Base-by-base conservation (phyloP, 2,329 filamentous ascomycete species). In the Nannizzia gypsea region DNA sequence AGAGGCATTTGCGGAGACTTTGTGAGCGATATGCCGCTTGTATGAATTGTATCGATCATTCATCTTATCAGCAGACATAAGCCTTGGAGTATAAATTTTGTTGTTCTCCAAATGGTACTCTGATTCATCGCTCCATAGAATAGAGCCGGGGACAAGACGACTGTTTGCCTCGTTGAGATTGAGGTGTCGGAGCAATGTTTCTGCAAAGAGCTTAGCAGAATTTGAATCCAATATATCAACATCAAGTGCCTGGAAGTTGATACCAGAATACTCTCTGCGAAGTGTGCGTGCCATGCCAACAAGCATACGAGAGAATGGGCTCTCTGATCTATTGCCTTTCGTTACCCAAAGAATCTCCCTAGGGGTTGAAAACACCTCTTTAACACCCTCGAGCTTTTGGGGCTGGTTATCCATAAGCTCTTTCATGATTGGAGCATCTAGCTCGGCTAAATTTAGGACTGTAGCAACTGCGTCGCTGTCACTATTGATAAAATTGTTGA, bases 31-130 rank as follows among this genome's bases (percentile, higher is more conserved):
- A n/a, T 13, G 17, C 6, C 50, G 50, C 13, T 55, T 55, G 24
- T 28, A 17, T 22, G 55, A 57, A 57, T 57, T 57, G 15, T 57
- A 57, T 26, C 55, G 28, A 40, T 57, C 55, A 15, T 57, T 57
- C 17, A 36, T 17, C n/a, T 28, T 26, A 34, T 57, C 34, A 1
- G 20, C 22, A 24, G 55, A 36, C 13, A 57, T 34, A 20, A 57
- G 28, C 9, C 55, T 36, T 22, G 28, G 55, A 6, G 20, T 57
- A 40, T 40, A 40, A 8, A 38, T 42, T 11, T 57, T 36, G 13
- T 36, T 36, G 8, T 42, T 28, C 36, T 40, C 20, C 3, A 57
- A 13, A 24, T 24, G 34, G 26, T 34, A 24, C 22, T 57, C 55
- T 9, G 55, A 36, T 36, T 57, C 34, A 15, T 24, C 13, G 15